Evolutionary conservation across 495 filamentous ascomycete species (phyloP).

Genomic region (Penicillium roqueforti): DNA sequence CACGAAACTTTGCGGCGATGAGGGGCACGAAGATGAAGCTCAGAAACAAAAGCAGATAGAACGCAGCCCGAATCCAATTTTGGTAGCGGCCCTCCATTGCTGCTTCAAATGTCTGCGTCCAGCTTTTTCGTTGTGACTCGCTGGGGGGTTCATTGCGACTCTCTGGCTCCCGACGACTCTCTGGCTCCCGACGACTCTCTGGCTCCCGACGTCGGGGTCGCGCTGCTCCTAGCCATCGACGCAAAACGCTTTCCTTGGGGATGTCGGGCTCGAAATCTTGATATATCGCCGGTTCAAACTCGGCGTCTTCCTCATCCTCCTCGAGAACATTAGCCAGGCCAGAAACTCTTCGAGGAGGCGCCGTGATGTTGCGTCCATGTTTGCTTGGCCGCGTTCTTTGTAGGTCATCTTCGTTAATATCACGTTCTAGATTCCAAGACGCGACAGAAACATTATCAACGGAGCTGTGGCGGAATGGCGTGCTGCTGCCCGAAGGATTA

Average conservation of each 20-base stretch:
- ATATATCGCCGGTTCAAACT: conserved; percentile 15
- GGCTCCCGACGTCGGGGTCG: not conserved
- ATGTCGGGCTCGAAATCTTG: not conserved
- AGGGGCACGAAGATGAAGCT: conserved; percentile 9
- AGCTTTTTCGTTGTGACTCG: not conserved
- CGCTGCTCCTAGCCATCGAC: conserved; percentile 10
- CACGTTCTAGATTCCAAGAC: conserved; percentile 42
- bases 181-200: no score
- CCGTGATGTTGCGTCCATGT: conserved; percentile 37
- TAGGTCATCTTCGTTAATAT: conserved; percentile 39
- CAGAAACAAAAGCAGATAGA: conserved; percentile 14
- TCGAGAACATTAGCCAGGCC: conserved; percentile 32
- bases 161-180: no score
- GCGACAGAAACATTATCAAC: conserved; percentile 37
- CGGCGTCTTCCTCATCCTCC: conserved; percentile 30
- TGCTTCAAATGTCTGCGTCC: not conserved
- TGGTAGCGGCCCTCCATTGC: not conserved
- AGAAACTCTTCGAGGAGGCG: conserved; percentile 41
- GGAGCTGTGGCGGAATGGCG: conserved; percentile 24
- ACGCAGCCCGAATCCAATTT: conserved; percentile 5
- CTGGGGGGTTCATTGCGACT: not conserved
- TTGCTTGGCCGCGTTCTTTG: conserved; percentile 33
- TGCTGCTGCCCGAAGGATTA: conserved; percentile 19
- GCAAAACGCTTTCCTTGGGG: conserved; percentile 4
- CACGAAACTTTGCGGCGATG: conserved; percentile 9